Evolutionary conservation across 371 early-diverging fungal species (phyloP), one percentile per base, ranked within the genome.

Genomic region (Homolaphlyctis polyrhiza): DNA sequence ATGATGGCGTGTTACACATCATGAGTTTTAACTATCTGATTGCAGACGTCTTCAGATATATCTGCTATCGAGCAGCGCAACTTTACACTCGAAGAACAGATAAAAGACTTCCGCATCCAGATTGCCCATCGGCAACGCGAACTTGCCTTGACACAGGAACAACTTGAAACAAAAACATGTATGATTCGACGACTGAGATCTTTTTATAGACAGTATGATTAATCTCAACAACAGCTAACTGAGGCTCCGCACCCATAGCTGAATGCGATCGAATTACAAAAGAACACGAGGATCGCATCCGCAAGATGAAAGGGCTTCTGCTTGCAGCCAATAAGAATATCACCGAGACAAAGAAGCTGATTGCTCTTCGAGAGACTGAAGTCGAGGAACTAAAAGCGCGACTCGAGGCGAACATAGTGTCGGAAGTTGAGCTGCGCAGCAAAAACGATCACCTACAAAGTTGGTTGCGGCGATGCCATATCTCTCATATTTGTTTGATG

Each of bases 71-170:
- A 55, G 35, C 33, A 55, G 35, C 55, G 55, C 30, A 55, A 55
- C 28, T 55, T 55, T 27, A 55, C 35, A 16, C 55, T 55, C 14
- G 55, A 55, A 33, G 55, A 55, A n/a, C 55, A 55, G 55, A 33
- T 68, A 6, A 68, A 49, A 57, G 69, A 68, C 47, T 58, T 63
- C 18, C 58, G 65, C 35, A 23, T 68, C n/a, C 69, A 68, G 51
- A 64, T 68, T 48, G 69, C 69, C 16, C 50, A 35, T 16, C 35
- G 65, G 13, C 65, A 68, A n/a, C 61, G 57, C 13, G 69, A 68
- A 29, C 33, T 61, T 23, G 65, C 59, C 14, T 34, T 28, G 3
- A 21, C 60, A 11, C n/a, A 23, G 11, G 69, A 68, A 28, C 14
- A 52, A 23, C 23, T 60, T 25, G 35, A 13, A 4, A 27, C 35